Percentiles rank a stretch among this genome's conserved stretches.
phyloP scores from a whole-genome alignment of 257 asterid genomes.

The Rauvolfia tetraphylla region DNA sequence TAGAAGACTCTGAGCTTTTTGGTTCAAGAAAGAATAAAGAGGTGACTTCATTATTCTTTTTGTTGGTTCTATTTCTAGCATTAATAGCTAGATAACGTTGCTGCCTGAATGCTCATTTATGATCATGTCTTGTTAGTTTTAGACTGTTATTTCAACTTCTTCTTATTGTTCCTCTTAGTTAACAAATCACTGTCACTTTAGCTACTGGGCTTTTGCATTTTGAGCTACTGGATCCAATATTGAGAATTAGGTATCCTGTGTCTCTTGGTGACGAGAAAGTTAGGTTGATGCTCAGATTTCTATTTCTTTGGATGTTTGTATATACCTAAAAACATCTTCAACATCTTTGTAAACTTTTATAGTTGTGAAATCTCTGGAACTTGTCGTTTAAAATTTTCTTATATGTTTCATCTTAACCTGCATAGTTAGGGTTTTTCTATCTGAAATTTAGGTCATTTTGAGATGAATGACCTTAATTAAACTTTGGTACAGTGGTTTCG shows the following conservation, averaged over 20 bases:
- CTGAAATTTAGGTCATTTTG: background rate
- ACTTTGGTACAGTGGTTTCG: background rate
- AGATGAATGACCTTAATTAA: background rate
- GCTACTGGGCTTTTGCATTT: background rate
- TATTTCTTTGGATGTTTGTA: background rate
- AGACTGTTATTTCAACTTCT: background rate
- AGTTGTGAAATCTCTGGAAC: background rate
- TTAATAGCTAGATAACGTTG: background rate
- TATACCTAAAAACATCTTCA: background rate
- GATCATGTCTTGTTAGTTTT: background rate
- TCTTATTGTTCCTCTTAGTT: background rate
- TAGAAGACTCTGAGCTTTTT: constrained; percentile 92
- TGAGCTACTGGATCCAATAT: background rate
- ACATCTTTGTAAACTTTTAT: background rate
- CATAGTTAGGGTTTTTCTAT: background rate
- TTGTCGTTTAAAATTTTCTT: background rate
- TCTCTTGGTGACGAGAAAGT: background rate
- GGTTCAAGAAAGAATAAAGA: constrained; percentile 63
- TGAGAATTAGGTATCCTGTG: background rate
- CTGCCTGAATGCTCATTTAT: background rate
- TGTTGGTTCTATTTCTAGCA: background rate
- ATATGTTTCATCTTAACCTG: background rate
- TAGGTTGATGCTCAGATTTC: background rate
- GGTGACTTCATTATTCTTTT: constrained; percentile 41
- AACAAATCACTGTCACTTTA: background rate